Conservation (phyloP, 2,329 filamentous ascomycete genomes). For the Fusarium sp. region DNA sequence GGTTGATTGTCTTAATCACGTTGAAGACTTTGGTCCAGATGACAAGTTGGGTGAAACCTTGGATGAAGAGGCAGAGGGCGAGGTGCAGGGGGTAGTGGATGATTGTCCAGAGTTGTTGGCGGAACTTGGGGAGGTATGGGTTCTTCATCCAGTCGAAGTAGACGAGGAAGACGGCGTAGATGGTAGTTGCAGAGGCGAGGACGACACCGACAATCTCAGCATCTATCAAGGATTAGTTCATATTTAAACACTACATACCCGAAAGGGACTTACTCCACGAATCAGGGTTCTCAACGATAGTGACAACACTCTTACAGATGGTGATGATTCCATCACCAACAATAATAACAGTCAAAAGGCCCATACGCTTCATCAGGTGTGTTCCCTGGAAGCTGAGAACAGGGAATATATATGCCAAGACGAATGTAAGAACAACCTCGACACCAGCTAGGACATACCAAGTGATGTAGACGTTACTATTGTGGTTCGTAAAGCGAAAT, state of each 20-base stretch:
- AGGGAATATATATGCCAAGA: slow-evolving; percentile 64
- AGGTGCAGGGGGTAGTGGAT: slow-evolving; percentile 74
- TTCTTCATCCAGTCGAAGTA: slow-evolving; percentile 74
- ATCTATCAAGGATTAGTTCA: slow-evolving; percentile 44
- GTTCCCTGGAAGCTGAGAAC: slow-evolving; percentile 71
- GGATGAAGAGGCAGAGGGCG: slow-evolving; percentile 71
- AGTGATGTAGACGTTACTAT: slow-evolving; percentile 52
- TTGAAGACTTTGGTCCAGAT: slow-evolving; percentile 58
- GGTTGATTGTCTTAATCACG: slow-evolving; percentile 39
- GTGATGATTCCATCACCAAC: slow-evolving; percentile 74
- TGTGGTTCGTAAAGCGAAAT: slow-evolving; percentile 53
- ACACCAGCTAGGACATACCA: slow-evolving; percentile 67
- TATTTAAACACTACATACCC: not conserved
- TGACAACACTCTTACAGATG: slow-evolving; percentile 64
- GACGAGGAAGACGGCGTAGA: slow-evolving; percentile 60
- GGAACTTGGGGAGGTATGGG: slow-evolving; percentile 65
- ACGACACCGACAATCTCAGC: slow-evolving; percentile 55
- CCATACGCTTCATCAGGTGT: slow-evolving; percentile 72
- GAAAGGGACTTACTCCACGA: slow-evolving; percentile 52
- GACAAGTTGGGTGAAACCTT: slow-evolving; percentile 69
- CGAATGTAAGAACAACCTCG: slow-evolving; percentile 65
- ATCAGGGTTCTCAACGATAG: slow-evolving; percentile 57
- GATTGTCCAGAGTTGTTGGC: slow-evolving; percentile 69
- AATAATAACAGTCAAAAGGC: slow-evolving; percentile 72
- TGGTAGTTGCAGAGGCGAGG: slow-evolving; percentile 53